A percentile compares a stretch with the other conserved stretches of the same genome.
phyloP scores from a whole-genome alignment of 768 basidiomycete genomes.

The Guyanaporus albipodus region DNA sequence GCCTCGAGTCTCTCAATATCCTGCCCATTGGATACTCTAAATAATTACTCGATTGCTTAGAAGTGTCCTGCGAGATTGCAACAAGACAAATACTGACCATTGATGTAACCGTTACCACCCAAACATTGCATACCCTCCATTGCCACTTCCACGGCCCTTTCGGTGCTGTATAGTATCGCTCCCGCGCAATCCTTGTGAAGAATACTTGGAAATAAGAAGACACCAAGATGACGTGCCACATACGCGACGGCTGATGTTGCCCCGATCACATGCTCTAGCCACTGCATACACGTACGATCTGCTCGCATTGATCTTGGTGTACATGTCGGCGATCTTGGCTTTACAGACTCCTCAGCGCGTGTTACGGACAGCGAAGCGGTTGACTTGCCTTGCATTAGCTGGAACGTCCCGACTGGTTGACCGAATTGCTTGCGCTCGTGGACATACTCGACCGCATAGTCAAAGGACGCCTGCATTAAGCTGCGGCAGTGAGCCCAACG shows the following conservation, averaged over 20 bases:
- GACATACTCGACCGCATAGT: slow-evolving; percentile 83
- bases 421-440: slow-evolving; percentile 93
- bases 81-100: slow-evolving; percentile 48
- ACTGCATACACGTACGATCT: slow-evolving; percentile 92
- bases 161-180: slow-evolving; percentile 90
- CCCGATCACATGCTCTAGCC: slow-evolving; percentile 80
- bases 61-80: background rate
- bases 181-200: slow-evolving; percentile 83
- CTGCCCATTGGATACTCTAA: slow-evolving; percentile 88
- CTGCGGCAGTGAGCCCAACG: slow-evolving; percentile 34
- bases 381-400: slow-evolving; percentile 85
- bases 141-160: slow-evolving; percentile 87
- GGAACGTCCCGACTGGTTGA: slow-evolving; percentile 83
- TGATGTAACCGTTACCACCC: slow-evolving; percentile 95
- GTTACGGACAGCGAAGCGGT: background rate
- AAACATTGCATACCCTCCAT: slow-evolving; percentile 91
- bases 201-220: slow-evolving; percentile 6
- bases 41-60: slow-evolving; percentile 1
- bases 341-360: slow-evolving; percentile 1
- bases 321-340: slow-evolving; percentile 92
- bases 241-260: slow-evolving; percentile 73
- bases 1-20: slow-evolving; percentile 77
- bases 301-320: slow-evolving; percentile 86
- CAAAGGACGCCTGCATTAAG: slow-evolving; percentile 92
- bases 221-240: slow-evolving; percentile 24